Conservation (phyloP, 495 filamentous ascomycete genomes). For the Cryomyces antarcticus region DNA sequence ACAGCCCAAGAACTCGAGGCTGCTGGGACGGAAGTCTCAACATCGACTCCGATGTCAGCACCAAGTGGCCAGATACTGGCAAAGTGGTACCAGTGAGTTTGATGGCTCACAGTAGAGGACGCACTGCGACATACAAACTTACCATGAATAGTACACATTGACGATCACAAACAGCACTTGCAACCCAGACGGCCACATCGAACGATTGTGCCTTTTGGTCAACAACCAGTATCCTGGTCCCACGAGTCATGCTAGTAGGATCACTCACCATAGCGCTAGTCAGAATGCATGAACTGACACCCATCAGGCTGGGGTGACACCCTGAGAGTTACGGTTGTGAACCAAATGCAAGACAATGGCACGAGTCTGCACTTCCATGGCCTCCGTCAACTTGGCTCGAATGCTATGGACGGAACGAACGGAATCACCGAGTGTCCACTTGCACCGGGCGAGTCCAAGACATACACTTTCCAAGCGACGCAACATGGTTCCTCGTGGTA, state of each 20-base stretch:
- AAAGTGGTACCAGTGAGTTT: conserved; percentile 2
- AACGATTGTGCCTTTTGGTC: conserved; percentile 4
- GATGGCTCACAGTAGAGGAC: background rate
- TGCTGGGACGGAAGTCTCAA: conserved; percentile 13
- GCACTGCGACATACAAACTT: background rate
- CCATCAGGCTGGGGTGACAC: conserved; percentile 18
- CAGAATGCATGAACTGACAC: background rate
- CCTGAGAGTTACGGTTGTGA: conserved; percentile 16
- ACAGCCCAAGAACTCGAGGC: conserved; percentile 6
- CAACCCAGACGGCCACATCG: conserved; percentile 4
- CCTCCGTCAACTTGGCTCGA: conserved; percentile 14
- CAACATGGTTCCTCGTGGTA: conserved; percentile 22
- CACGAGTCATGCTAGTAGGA: conserved; percentile 13
- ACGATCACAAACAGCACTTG: conserved; percentile 7
- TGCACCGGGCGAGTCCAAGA: conserved; percentile 13
- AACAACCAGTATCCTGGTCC: conserved; percentile 19
- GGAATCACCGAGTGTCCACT: conserved; percentile 18
- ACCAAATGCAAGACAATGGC: conserved; percentile 17
- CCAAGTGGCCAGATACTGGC: conserved; percentile 9
- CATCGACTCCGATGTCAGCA: conserved; percentile 13
- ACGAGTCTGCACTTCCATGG: conserved; percentile 22
- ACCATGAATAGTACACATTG: conserved; percentile 1
- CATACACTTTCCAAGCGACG: conserved; percentile 17
- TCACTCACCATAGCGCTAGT: background rate
- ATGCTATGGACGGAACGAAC: conserved; percentile 14